Evolutionary conservation across 331 rosid species (phyloP), one percentile per base, ranked within the genome.

Genomic region (Malus hybrid): DNA sequence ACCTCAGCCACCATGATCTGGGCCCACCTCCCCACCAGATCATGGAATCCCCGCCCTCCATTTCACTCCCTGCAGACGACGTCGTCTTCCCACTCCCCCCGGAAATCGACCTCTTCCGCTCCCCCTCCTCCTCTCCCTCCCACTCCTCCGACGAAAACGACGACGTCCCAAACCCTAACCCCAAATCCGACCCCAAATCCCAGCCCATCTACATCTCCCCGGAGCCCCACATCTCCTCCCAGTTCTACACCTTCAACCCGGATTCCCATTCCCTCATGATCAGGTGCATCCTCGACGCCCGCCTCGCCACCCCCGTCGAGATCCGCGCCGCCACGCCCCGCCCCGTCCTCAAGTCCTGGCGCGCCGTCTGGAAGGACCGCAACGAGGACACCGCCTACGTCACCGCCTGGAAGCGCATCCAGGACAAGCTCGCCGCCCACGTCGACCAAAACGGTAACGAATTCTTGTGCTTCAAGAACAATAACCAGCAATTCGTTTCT

Each of bases 391-490:
- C 98, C 4, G 98, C 99, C 1, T 95, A 87, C 77, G 82, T 90
- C 71, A 95, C 99, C 2, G 99, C 97, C 0, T 95, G 99, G 99
- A 95, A 95, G 80, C 87, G 99, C 68, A 95, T 95, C 78, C 98
- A 95, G 79, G 99, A 95, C 82, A 95, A 95, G 84, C 96, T 95
- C 72, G 56, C 90, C 0, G 87, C 89, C 2, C 90, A 83, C 56
- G 86, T 84, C 6, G 93, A 90, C 77, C 77, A 77, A 1, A 72
- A 81, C 58, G 96, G 97, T 71, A 84, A 90, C 63, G 88, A 89
- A 58, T 90, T 88, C 42, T 93, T 95, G 32, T 95, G 96, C 58
- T 95, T 95, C 92, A 95, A 95, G 84, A 95, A 89, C 89, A 95
- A 95, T 79, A 76, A 92, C 5, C 89, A 87, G 84, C 99, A 92